phyloP scores from a whole-genome alignment of 345 rosid species.

The Angophora floribunda region DNA sequence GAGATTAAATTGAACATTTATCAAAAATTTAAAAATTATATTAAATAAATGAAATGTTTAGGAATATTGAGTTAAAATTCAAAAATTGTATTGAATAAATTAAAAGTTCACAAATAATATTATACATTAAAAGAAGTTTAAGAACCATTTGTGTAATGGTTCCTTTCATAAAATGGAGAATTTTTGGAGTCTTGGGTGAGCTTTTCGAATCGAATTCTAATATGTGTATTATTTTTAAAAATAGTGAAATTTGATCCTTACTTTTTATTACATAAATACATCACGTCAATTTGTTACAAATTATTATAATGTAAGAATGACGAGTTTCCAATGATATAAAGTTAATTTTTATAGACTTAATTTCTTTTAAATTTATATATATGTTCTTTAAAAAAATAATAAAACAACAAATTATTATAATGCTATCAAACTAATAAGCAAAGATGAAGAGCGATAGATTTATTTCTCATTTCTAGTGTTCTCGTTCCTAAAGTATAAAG shows the following conservation, averaged over 20 bases:
- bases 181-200: background rate
- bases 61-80: accelerated
- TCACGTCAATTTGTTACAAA: background rate
- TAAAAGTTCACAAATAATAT: background rate
- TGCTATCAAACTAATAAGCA: background rate
- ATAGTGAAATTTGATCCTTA: background rate
- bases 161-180: background rate
- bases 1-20: accelerated
- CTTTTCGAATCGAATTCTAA: background rate
- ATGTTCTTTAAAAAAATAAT: background rate
- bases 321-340: background rate
- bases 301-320: too few species aligned
- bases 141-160: background rate
- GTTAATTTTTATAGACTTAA: background rate
- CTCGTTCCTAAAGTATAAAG: background rate
- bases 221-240: background rate
- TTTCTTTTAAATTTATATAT: background rate
- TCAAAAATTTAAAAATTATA: background rate
- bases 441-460: background rate
- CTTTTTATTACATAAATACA: background rate
- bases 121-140: too few species aligned
- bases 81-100: background rate
- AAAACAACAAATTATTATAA: background rate
- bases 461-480: background rate
- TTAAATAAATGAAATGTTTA: background rate